phyloP scores from a whole-genome alignment of 2,329 filamentous ascomycete genomes.

The Calonectria hongkongensis region DNA sequence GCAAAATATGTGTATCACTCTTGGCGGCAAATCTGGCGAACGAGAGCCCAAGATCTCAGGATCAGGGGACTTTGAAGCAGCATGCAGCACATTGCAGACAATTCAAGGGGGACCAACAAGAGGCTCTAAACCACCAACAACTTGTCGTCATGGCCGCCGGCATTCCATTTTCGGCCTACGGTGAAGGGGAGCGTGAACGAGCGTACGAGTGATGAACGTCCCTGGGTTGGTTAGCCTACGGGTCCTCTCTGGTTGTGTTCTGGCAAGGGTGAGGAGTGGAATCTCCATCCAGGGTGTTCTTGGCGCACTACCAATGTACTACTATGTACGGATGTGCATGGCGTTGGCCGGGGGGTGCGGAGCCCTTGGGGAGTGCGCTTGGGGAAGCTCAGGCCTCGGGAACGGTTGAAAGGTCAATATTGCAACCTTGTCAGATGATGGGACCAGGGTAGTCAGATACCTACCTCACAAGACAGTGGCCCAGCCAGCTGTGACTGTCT shows the following conservation, averaged over 20 bases:
- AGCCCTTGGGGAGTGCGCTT: conserved; percentile 17
- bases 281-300: conserved; percentile 30
- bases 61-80: conserved; percentile 10
- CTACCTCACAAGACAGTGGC: conserved; percentile 10
- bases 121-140: not conserved
- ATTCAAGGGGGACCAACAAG: conserved; percentile 13
- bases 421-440: conserved; percentile 56
- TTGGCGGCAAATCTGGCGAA: conserved; percentile 26
- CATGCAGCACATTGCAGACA: conserved; percentile 1
- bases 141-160: conserved; percentile 22
- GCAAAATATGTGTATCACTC: conserved; percentile 26
- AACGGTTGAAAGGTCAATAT: conserved; percentile 41
- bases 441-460: conserved; percentile 52
- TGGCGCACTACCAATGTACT: conserved; percentile 24
- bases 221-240: conserved; percentile 16
- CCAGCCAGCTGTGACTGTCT: conserved; percentile 43
- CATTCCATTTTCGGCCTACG: conserved; percentile 36
- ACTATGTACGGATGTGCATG: conserved; percentile 26
- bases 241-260: conserved; percentile 7
- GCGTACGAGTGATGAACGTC: conserved; percentile 24
- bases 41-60: conserved; percentile 25
- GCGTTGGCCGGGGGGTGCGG: conserved; percentile 9
- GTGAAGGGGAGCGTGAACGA: conserved; percentile 18
- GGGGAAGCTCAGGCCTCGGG: conserved; percentile 44
- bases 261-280: conserved; percentile 13